Evolutionary conservation across 495 filamentous ascomycete species (phyloP).

Genomic region (Lasiosphaeria miniovina): DNA sequence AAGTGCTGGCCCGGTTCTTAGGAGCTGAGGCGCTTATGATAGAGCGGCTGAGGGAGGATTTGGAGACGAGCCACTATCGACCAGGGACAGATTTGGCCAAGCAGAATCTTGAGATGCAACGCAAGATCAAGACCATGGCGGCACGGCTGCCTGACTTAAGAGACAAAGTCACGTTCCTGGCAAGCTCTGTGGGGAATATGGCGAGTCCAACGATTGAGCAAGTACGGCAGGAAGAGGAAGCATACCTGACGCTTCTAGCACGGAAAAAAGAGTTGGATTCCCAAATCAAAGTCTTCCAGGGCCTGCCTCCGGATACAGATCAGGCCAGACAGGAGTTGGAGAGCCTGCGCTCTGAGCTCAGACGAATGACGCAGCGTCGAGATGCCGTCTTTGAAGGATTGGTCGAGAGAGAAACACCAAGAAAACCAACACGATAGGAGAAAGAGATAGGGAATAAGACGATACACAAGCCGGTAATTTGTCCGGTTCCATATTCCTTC

Average conservation of each 20-base stretch:
- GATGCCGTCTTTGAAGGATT: constrained; percentile 67
- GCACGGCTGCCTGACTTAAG: constrained; percentile 54
- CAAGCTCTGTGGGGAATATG: not conserved
- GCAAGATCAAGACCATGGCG: constrained; percentile 56
- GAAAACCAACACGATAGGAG: constrained; percentile 29
- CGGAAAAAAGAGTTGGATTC: constrained; percentile 56
- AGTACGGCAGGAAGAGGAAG: constrained; percentile 51
- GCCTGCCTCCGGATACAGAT: constrained; percentile 66
- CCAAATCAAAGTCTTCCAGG: constrained; percentile 59
- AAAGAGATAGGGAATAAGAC: not conserved
- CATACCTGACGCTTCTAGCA: constrained; percentile 47
- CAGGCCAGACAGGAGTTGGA: constrained; percentile 65
- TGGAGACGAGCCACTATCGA: constrained; percentile 44
- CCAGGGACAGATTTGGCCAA: constrained; percentile 50
- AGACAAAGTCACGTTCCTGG: constrained; percentile 40
- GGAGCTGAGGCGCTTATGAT: constrained; percentile 26
- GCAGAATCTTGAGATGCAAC: constrained; percentile 60
- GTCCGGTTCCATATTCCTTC: constrained; percentile 1
- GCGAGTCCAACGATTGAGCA: constrained; percentile 39
- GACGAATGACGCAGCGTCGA: constrained; percentile 52
- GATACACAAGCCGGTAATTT: not conserved
- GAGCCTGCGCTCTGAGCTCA: constrained; percentile 58
- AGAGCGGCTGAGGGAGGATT: constrained; percentile 25
- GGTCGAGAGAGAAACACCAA: constrained; percentile 51
- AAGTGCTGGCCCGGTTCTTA: constrained; percentile 34